These are phyloP conservation scores for Botrytis porri DNA, from an alignment of 2,329 filamentous ascomycete genomes.

Conservation along the genomic window DNA sequence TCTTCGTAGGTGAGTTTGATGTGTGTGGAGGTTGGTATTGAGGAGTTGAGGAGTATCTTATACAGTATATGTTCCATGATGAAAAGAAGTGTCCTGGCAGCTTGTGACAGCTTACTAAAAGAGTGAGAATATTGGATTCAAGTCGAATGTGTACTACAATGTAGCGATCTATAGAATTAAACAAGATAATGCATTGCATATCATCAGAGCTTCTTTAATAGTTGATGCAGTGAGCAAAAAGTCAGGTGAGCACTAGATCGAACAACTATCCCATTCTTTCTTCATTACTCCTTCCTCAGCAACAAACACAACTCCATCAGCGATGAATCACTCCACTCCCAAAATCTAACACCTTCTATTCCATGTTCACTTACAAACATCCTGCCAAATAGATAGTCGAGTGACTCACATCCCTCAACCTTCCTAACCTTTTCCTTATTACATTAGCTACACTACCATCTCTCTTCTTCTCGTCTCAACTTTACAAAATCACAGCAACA, in stretches of 20 bases:
- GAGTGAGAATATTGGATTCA: not conserved
- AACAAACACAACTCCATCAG: not conserved
- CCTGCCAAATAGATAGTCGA: not conserved
- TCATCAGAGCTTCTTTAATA: not conserved
- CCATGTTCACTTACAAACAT: not conserved
- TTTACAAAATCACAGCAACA: not conserved
- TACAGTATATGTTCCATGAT: not conserved
- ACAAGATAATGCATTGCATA: too few relatives aligned
- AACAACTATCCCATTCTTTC: not conserved
- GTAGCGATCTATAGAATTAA: too few relatives aligned
- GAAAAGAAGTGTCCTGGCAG: not conserved
- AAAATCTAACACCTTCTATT: not conserved
- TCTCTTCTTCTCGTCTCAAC: not conserved
- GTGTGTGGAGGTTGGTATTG: too few relatives aligned
- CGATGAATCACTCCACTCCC: not conserved
- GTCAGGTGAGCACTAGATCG: not conserved
- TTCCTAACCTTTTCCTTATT: not conserved
- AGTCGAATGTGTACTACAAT: too few relatives aligned
- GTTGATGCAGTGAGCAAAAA: not conserved
- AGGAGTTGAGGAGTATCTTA: not conserved
- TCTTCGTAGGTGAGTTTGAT: too few relatives aligned
- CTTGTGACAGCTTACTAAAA: not conserved
- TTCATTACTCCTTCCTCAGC: not conserved
- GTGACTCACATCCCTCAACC: not conserved
- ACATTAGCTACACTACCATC: not conserved